Evolutionary conservation across 192 early-diverging fungal species (phyloP).

Genomic region (Umbelopsis ramanniana): DNA sequence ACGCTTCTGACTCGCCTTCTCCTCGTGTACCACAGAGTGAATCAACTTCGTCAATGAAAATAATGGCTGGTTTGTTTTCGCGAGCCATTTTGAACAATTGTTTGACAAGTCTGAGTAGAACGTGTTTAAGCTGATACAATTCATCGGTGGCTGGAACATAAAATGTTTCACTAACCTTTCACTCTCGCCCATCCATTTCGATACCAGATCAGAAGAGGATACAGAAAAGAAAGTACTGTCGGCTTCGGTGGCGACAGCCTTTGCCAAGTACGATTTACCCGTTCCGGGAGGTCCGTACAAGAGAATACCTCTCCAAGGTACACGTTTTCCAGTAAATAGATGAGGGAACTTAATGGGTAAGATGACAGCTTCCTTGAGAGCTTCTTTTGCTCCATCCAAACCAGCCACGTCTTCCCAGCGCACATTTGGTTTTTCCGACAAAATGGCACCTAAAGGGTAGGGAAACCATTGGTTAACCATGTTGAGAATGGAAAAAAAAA

Average conservation of each 20-base stretch:
- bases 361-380: constrained; percentile 98
- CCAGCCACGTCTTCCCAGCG: constrained; percentile 98
- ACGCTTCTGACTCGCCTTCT: constrained; percentile 97
- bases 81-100: constrained; percentile 93
- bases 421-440: constrained; percentile 96
- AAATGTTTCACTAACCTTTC: constrained; percentile 62
- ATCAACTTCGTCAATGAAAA: constrained; percentile 99
- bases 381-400: constrained; percentile 93
- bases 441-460: constrained; percentile 69
- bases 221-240: constrained; percentile 96
- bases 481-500: neutral
- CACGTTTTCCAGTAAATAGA: constrained; percentile 91
- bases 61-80: constrained; percentile 92
- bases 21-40: constrained; percentile 93
- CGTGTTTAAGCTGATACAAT: neutral
- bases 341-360: constrained; percentile 98
- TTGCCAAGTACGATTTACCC: constrained; percentile 96
- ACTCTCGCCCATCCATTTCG: constrained; percentile 99
- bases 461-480: constrained; percentile 9
- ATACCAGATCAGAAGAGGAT: constrained; percentile 97
- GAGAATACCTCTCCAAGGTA: constrained; percentile 96
- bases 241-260: constrained; percentile 98
- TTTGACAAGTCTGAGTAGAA: constrained; percentile 76
- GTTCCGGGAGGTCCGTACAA: constrained; percentile 98
- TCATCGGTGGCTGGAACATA: neutral